Evolutionary conservation across 164 flowering plant species (phyloP).

Genomic region (Dillenia suffruticosa): DNA sequence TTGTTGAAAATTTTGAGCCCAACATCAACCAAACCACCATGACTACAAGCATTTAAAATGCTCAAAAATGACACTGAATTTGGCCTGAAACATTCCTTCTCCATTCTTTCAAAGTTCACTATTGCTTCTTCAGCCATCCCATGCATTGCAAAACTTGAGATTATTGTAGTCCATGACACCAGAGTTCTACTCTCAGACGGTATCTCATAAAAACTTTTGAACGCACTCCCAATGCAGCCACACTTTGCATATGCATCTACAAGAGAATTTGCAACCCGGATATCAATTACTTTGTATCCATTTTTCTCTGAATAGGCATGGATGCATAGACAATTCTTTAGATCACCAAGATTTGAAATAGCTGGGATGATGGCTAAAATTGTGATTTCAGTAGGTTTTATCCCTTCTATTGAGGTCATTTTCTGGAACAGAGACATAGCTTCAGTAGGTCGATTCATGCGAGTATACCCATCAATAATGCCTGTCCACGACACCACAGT

Average conservation of each 20-base stretch:
- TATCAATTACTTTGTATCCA: conserved; percentile 9
- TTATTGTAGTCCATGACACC: conserved; percentile 25
- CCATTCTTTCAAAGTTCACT: conserved; percentile 16
- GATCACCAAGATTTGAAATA: conserved; percentile 13
- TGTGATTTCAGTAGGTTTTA: conserved; percentile 19
- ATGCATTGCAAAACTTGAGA: conserved; percentile 19
- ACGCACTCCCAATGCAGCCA: background rate
- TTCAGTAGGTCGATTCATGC: conserved; percentile 11
- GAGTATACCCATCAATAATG: conserved; percentile 23
- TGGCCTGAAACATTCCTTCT: conserved; percentile 13
- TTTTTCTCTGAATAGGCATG: conserved; percentile 13
- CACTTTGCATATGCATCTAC: too few relatives aligned
- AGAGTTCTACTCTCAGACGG: conserved; percentile 8
- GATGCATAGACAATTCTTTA: conserved; percentile 8
- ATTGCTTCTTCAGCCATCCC: conserved; percentile 21
- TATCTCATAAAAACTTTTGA: conserved; percentile 14
- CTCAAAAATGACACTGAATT: conserved; percentile 22
- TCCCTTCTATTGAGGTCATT: conserved; percentile 13
- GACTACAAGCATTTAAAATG: conserved; percentile 26
- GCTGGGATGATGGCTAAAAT: conserved; percentile 18
- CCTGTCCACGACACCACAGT: conserved; percentile 25
- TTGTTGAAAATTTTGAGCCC: conserved; percentile 14
- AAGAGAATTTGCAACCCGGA: conserved; percentile 16
- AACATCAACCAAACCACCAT: conserved; percentile 24
- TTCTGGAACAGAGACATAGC: conserved; percentile 15